A percentile compares a stretch with the other conserved stretches of the same genome.
phyloP scores from a whole-genome alignment of 2,329 filamentous ascomycete genomes.

The Colletotrichum tabaci region DNA sequence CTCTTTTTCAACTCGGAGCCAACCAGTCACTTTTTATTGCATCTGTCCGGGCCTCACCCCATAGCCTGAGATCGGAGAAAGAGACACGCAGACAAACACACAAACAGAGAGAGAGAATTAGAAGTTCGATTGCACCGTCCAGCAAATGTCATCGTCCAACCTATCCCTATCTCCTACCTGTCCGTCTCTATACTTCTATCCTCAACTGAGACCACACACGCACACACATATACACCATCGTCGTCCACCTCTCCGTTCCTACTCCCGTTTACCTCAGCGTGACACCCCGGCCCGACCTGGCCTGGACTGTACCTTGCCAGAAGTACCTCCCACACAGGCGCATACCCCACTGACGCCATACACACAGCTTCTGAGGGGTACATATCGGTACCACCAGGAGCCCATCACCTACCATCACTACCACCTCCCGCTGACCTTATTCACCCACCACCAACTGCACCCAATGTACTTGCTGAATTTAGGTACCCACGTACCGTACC shows the following conservation, averaged over 20 bases:
- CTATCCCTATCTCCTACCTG: not conserved
- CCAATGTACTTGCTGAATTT: not conserved
- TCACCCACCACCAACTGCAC: not conserved
- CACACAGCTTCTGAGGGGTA: constrained; percentile 6
- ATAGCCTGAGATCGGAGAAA: not conserved
- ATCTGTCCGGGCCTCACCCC: not conserved
- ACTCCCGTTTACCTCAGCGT: not conserved
- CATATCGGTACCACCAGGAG: not conserved
- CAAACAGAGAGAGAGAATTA: not conserved
- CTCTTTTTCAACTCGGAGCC: not conserved
- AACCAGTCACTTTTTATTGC: not conserved
- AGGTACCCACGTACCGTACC: constrained; percentile 2
- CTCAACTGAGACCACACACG: not conserved
- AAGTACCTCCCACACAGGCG: constrained; percentile 24
- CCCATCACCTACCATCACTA: not conserved
- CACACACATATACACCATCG: not conserved
- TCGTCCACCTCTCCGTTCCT: constrained; percentile 17
- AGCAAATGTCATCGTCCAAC: not conserved
- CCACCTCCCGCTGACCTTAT: constrained; percentile 4
- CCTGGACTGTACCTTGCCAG: constrained; percentile 29
- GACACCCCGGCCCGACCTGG: constrained; percentile 29
- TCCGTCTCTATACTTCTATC: not conserved
- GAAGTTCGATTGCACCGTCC: not conserved
- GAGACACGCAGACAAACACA: too few species aligned
- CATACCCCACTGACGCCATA: not conserved